Evolutionary conservation across 352 stramenopile genomes (phyloP).

Genomic region (Phytophthora pluvialis): DNA sequence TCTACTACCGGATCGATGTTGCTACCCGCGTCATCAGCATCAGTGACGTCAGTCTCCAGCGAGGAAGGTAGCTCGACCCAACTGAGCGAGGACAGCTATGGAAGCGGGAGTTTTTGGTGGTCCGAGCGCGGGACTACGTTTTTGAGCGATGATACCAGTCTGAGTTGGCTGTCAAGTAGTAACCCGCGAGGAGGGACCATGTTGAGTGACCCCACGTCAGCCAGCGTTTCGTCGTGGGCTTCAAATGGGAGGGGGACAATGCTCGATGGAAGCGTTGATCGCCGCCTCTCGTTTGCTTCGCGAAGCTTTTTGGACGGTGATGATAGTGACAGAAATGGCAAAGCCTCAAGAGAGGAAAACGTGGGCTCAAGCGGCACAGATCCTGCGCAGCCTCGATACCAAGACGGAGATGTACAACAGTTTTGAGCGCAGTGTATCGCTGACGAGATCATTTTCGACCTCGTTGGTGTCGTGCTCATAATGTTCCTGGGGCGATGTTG

Average conservation of each 20-base stretch:
- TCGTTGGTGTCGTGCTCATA: not conserved
- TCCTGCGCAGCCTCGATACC: not conserved
- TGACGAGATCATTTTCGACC: too few species aligned
- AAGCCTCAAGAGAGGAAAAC: conserved; percentile 14
- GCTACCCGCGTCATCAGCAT: conserved; percentile 31
- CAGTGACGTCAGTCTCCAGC: conserved; percentile 38
- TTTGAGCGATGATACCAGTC: conserved; percentile 45
- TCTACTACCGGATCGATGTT: conserved; percentile 36
- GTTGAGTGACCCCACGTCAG: conserved; percentile 39
- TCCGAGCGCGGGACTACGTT: conserved; percentile 47
- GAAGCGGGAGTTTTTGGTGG: conserved; percentile 53
- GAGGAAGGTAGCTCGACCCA: conserved; percentile 43
- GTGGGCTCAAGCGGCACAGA: conserved; percentile 7
- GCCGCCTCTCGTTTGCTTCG: conserved; percentile 40
- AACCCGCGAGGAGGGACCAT: conserved; percentile 38
- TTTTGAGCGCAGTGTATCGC: conserved; percentile 4
- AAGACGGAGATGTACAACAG: conserved; percentile 14
- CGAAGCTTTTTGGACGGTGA: conserved; percentile 43
- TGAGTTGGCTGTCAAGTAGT: conserved; percentile 48
- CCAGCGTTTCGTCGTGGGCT: conserved; percentile 38
- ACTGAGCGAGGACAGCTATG: conserved; percentile 48
- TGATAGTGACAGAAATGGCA: conserved; percentile 22
- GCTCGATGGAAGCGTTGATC: conserved; percentile 41
- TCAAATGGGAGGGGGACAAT: conserved; percentile 37
- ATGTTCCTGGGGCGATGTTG: not conserved